Evolutionary conservation across 2,329 filamentous ascomycete genomes (phyloP).

Genomic region (Exophiala dermatitidis): DNA sequence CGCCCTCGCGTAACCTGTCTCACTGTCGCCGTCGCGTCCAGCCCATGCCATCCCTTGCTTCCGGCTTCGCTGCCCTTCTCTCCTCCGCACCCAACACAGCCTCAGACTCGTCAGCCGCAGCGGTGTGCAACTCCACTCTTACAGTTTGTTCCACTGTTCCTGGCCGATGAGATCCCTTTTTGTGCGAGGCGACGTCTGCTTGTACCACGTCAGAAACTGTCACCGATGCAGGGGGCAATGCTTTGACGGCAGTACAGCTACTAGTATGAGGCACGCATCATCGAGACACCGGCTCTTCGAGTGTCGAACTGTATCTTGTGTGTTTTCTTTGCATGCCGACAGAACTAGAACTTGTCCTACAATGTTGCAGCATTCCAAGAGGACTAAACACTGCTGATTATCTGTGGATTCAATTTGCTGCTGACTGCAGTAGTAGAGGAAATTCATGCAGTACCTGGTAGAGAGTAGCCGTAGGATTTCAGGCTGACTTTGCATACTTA

Average conservation of each 20-base stretch:
- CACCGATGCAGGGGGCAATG: slow-evolving; percentile 8
- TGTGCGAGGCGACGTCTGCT: slow-evolving; percentile 3
- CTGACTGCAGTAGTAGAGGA: too few relatives aligned
- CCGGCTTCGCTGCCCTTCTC: slow-evolving; percentile 5
- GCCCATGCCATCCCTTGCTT: slow-evolving; percentile 17
- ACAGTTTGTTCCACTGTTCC: slow-evolving; percentile 7
- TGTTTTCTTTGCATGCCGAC: too few relatives aligned
- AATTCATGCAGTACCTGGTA: too few relatives aligned
- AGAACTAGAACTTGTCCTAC: too few relatives aligned
- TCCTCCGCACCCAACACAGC: slow-evolving; percentile 17
- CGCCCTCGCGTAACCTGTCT: not conserved
- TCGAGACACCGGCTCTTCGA: not conserved
- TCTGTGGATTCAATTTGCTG: too few relatives aligned
- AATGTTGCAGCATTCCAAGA: too few relatives aligned
- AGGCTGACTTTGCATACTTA: too few relatives aligned
- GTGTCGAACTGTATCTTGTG: not conserved
- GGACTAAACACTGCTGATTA: too few relatives aligned
- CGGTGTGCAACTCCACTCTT: not conserved
- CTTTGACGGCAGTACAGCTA: not conserved
- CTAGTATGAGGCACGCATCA: too few relatives aligned
- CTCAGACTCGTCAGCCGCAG: slow-evolving; percentile 19
- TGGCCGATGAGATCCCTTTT: not conserved
- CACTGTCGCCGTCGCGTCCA: slow-evolving; percentile 4
- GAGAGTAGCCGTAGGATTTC: too few relatives aligned
- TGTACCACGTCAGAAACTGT: slow-evolving; percentile 7